Evolutionary conservation across 768 basidiomycete species (phyloP), one percentile per base, ranked within the genome.

Genomic region (Fomitopsis serialis): DNA sequence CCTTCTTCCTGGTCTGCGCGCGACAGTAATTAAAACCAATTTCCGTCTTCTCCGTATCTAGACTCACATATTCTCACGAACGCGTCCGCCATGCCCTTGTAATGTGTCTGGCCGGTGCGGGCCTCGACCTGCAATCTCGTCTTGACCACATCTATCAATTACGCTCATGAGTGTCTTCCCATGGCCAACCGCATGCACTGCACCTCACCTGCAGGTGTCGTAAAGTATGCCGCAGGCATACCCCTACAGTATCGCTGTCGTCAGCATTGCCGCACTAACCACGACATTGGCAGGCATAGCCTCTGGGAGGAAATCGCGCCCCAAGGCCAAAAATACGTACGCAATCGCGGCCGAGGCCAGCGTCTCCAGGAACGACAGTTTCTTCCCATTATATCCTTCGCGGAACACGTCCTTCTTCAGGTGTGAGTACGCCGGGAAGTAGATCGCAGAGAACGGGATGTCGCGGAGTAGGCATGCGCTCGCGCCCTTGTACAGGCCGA

Each of bases 361-460:
- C 45, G 94, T 91, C 73, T 99, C 96, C 34, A 91, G 66, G 74
- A 98, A 97, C 15, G 85, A 85, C 35, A 99, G 75, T 59, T 87
- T 83, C 71, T 98, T 98, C 54, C 93, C 94, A 60, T 97, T 90
- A 70, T 92, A 87, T 6, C 97, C 97, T 66, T 99, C 97, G 49
- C 88, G 80, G 78, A 98, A 99, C 23, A 98, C 59, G 68, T 99
- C 96, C 68, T 84, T 89, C 79, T 97, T 92, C 64, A 92, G 70
- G 66, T 95, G 93, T 44, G 82, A 83, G 69, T 97, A 95, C 45
- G 92, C 79, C 19, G 89, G 81, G 74, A 92, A 92, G 68, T 92
- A 92, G 59, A 94, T 87, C 35, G 92, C 94, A 29, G 95, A 98
- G 72, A 98, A 99, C 1, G 97, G 97, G 50, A 98, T 93, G 67